A percentile compares a stretch with the other conserved stretches of the same genome.
Conservation (phyloP, 192 early-diverging fungal genomes). For the Umbelopsis vinacea region DNA sequence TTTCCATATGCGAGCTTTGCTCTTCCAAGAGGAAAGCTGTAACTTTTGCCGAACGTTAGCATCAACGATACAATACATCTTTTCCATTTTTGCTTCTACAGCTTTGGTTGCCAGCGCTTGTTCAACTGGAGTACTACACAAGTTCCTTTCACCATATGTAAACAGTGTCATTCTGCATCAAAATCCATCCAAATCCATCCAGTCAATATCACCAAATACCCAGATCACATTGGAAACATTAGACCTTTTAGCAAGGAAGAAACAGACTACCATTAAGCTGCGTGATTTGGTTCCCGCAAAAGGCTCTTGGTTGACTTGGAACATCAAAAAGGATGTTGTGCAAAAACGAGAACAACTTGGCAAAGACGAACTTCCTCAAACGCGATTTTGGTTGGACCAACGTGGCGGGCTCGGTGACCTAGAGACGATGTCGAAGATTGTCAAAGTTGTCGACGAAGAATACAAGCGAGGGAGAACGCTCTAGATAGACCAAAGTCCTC, state of each 20-base stretch:
- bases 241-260: slow-evolving; percentile 31
- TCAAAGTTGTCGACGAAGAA: slow-evolving; percentile 34
- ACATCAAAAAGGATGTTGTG: slow-evolving; percentile 20
- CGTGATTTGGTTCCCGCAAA: slow-evolving; percentile 24
- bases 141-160: slow-evolving; percentile 41
- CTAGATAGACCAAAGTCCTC: background rate
- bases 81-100: slow-evolving; percentile 29
- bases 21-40: background rate
- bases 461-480: background rate
- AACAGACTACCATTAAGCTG: slow-evolving; percentile 29
- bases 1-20: background rate
- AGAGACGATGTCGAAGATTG: slow-evolving; percentile 28
- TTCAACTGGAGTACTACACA: slow-evolving; percentile 40
- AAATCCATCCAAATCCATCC: background rate
- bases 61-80: slow-evolving; percentile 36
- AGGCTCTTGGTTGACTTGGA: slow-evolving; percentile 34
- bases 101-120: slow-evolving; percentile 37
- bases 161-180: slow-evolving; percentile 34
- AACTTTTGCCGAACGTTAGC: slow-evolving; percentile 19
- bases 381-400: slow-evolving; percentile 40
- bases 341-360: slow-evolving; percentile 17
- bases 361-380: slow-evolving; percentile 24
- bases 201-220: slow-evolving; percentile 37
- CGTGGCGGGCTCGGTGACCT: slow-evolving; percentile 30
- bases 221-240: slow-evolving; percentile 36